phyloP scores from a whole-genome alignment of 192 early-diverging fungal species.

The Globomyces pollinis-pini region DNA sequence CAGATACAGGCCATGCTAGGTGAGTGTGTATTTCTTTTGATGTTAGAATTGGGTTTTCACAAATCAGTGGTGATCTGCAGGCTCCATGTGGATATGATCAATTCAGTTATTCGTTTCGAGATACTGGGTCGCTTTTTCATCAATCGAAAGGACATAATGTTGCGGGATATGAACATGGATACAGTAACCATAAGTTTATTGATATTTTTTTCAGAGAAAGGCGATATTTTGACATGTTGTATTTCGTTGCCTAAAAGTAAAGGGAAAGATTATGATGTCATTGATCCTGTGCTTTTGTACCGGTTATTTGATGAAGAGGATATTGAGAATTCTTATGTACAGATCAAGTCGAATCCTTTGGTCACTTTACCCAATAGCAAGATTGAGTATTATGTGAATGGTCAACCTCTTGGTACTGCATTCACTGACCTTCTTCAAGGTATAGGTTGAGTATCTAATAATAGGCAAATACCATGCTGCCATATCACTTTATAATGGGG shows the following conservation, averaged over 20 bases:
- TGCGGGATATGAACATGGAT: constrained; percentile 25
- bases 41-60: constrained; percentile 65
- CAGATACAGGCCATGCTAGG: constrained; percentile 45
- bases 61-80: constrained; percentile 69
- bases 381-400: constrained; percentile 41
- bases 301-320: not conserved
- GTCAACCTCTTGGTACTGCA: constrained; percentile 52
- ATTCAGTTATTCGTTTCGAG: constrained; percentile 63
- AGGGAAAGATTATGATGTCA: not conserved
- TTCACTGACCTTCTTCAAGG: constrained; percentile 58
- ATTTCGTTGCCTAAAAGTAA: constrained; percentile 5
- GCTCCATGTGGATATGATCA: constrained; percentile 68
- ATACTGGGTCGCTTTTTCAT: constrained; percentile 65
- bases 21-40: constrained; percentile 9
- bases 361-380: not conserved
- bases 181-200: too few relatives aligned
- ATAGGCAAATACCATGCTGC: constrained; percentile 71
- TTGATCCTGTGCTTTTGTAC: constrained; percentile 7
- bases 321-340: not conserved
- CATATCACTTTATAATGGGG: constrained; percentile 59
- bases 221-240: not conserved
- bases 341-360: not conserved
- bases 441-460: constrained; percentile 1
- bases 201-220: not conserved
- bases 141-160: constrained; percentile 15